Base-by-base conservation (phyloP, 495 filamentous ascomycete species). In the Acidomyces sp. region DNA sequence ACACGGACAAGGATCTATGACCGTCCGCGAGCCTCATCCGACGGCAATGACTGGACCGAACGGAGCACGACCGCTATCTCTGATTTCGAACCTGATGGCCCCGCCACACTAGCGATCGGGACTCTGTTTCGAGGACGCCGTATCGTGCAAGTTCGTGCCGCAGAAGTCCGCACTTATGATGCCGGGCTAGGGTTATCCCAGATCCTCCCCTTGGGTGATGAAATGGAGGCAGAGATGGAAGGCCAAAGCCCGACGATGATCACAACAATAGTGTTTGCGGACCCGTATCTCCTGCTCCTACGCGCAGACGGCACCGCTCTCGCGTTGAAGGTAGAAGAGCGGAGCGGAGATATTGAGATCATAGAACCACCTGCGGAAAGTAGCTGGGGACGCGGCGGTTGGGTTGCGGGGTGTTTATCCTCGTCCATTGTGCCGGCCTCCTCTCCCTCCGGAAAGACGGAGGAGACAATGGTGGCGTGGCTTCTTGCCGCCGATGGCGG, bases 1-100 rank as follows among this genome's bases (percentile, higher is more conserved):
- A 2, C 66, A 66, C 16, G 58, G 11, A 52, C 48, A 6, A 25
- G 22, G 25, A 12, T 37, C 5, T 47, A 47, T 32, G 43, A 46
- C 27, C 12, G 15, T 16, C 7, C 15, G 4, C 5, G 34, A 2
- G 16, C 26, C 11, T 2, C 72, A 19, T 66, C 70, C 39, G 66
- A 65, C 4, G 70, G 64, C 28, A 68, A 76, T 39, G 71, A 69
- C 20, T 12, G 16, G 12, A 12, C 20, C 6, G 6, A 16, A 6
- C 7, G 13, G 26, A 7, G 7, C 7, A 28, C 26, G 7, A 18
- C 31, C 10, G 19, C 2, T 39, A 19, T 19, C 20, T 78, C 84
- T 0, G 90, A 96, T 36, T 94, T 95, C 56, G 92, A 96, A 43
- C 73, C 78, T 4, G 87, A 87, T 48, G 85, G 85, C 25, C n/a